Base-by-base conservation (phyloP, 2,329 filamentous ascomycete species). In the Aspergillus sp. region DNA sequence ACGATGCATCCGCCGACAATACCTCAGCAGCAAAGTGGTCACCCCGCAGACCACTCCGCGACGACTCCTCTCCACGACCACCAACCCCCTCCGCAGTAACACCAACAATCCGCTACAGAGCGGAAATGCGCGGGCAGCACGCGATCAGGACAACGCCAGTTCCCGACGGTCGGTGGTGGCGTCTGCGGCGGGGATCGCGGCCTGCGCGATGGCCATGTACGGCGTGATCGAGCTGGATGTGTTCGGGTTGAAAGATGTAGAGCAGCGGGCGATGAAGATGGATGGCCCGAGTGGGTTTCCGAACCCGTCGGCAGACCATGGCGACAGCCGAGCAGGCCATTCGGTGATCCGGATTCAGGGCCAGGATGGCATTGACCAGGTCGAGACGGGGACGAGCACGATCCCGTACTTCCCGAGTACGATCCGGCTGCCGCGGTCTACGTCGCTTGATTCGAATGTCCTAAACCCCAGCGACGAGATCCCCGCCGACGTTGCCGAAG, bases 341-440 rank as follows among this genome's bases (percentile, higher is more conserved):
- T 64, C 65, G 0, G 51, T 67, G 7, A 65, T 67, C 26, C 60
- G 62, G 4, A 60, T 71, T 7, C 53, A 70, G 69, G 60, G 74
- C 71, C 55, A 72, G 12, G 75, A 85, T 9, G 83, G 84, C 38
- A 75, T 78, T 41, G 86, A 93, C 61, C 73, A 93, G 39, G 83
- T 94, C 0, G 78, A 85, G 10, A 94, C 89, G 0, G 88, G 88
- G 9, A 89, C 90, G 55, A 82, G 76, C 54, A 83, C 82, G n/a
- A 80, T 95, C 3, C 84, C 87, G 1, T 76, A 79, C 45, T 94
- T 95, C 63, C 90, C 90, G 2, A 79, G 83, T 47, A 82, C 77
- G 2, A 78, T 94, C 46, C 72, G 76, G 10, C 68, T 94, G 2
- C 79, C 82, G 7, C 65, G 73, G 5, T 26, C 36, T 9, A 7